Conservation (phyloP, 2,329 filamentous ascomycete genomes). For the Fusarium heterosporum region DNA sequence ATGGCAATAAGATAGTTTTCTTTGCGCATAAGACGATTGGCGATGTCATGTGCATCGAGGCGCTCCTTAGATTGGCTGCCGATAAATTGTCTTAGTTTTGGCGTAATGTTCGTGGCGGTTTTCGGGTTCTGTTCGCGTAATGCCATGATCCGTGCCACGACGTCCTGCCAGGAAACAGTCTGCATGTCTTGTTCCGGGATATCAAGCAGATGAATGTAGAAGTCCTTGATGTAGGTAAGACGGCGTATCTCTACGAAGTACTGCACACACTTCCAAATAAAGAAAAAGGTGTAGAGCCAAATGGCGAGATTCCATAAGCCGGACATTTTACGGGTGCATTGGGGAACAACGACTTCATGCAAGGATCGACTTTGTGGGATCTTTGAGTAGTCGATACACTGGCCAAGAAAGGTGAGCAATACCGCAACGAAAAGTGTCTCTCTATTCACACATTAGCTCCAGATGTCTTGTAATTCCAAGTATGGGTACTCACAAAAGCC, state of each 20-base stretch:
- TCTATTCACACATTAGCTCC: conserved; percentile 54
- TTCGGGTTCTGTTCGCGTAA: conserved; percentile 88
- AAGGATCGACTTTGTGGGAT: conserved; percentile 73
- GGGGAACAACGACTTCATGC: conserved; percentile 69
- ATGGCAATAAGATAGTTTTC: conserved; percentile 98
- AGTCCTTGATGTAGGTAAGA: conserved; percentile 82
- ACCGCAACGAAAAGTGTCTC: conserved; percentile 85
- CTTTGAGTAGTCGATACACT: conserved; percentile 85
- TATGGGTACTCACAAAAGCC: conserved; percentile 71
- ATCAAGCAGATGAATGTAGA: conserved; percentile 84
- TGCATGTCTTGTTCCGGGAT: conserved; percentile 89
- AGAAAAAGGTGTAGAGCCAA: conserved; percentile 88
- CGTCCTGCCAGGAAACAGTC: conserved; percentile 92
- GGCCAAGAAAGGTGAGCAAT: conserved; percentile 84
- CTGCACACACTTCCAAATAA: conserved; percentile 82
- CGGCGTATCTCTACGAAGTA: conserved; percentile 79
- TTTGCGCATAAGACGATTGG: conserved; percentile 94
- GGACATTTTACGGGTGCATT: conserved; percentile 82
- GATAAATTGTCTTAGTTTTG: conserved; percentile 67
- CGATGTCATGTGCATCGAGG: conserved; percentile 96
- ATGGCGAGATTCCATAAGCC: conserved; percentile 80
- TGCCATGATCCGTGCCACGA: conserved; percentile 86
- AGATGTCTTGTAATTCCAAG: background rate
- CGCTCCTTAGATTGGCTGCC: conserved; percentile 92
- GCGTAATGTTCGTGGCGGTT: conserved; percentile 71